phyloP scores from a whole-genome alignment of 352 stramenopile species.

The Thalassiosira hispida region DNA sequence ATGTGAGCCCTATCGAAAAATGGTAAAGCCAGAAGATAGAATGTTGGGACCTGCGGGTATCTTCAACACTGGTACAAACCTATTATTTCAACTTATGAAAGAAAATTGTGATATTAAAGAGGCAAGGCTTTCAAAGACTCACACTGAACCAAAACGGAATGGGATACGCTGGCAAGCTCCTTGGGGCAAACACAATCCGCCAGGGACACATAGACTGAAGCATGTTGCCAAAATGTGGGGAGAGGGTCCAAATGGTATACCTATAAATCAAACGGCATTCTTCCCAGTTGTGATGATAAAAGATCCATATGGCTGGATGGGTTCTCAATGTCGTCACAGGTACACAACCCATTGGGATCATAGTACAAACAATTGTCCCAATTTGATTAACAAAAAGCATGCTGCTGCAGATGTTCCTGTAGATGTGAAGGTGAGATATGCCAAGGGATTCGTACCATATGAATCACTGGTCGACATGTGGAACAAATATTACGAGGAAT shows the following conservation, averaged over 20 bases:
- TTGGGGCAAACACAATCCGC: slow-evolving; percentile 70
- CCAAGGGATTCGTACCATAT: slow-evolving; percentile 35
- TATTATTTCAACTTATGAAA: slow-evolving; percentile 75
- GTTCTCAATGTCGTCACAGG: slow-evolving; percentile 52
- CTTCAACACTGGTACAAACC: slow-evolving; percentile 84
- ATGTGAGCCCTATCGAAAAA: slow-evolving; percentile 65
- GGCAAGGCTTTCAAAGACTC: slow-evolving; percentile 43
- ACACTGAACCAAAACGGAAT: slow-evolving; percentile 48
- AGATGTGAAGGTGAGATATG: slow-evolving; percentile 44
- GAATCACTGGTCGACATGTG: slow-evolving; percentile 68
- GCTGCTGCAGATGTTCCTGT: slow-evolving; percentile 11
- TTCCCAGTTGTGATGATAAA: slow-evolving; percentile 62
- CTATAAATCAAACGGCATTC: slow-evolving; percentile 54
- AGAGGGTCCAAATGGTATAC: too few species aligned
- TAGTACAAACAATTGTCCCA: slow-evolving; percentile 50
- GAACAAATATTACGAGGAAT: slow-evolving; percentile 80
- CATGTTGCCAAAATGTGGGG: slow-evolving; percentile 53
- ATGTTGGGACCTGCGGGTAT: slow-evolving; percentile 68
- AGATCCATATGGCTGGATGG: slow-evolving; percentile 63
- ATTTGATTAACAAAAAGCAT: slow-evolving; percentile 42
- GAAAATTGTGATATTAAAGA: slow-evolving; percentile 78
- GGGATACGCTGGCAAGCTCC: slow-evolving; percentile 80
- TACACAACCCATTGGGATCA: slow-evolving; percentile 56
- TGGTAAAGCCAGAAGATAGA: slow-evolving; percentile 55
- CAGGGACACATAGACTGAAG: slow-evolving; percentile 40